Base-by-base conservation (phyloP, 345 rosid species). In the Luvunga scandens region DNA sequence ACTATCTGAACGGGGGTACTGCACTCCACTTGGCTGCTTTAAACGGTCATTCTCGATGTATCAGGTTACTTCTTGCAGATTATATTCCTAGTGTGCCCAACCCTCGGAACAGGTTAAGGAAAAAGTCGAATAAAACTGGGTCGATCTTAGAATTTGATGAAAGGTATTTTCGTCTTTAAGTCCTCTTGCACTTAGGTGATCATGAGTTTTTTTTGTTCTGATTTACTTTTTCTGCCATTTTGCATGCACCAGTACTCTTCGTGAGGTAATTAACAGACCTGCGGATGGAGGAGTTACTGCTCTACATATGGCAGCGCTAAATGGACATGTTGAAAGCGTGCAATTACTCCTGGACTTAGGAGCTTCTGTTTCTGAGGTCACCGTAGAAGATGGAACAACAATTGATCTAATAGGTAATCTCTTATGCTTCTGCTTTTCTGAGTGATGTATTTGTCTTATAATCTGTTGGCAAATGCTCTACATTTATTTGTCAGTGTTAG, bases 201-300 rank as follows among this genome's bases (percentile, higher is more conserved):
- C 57, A 50, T 28, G 36, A 28, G 14, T 75, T 31, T 65, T 65
- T n/a, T 62, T 39, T 79, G 22, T 65, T 69, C 45, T 71, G 27
- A 39, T 33, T 69, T 60, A 45, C 66, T 55, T 36, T 64, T 78
- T 48, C 71, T 42, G 78, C 66, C 8, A 75, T 72, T 76, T 66
- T 30, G 22, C 55, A 66, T 85, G 79, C 56, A 65, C 56, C 77
- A 90, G 97, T 85, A 93, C 87, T 71, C 92, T 94, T 71, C 81
- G 34, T 36, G 88, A 86, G 77, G 88, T 94, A 78, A 89, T 92
- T 77, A 90, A 91, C 76, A 94, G 83, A 86, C 86, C 97, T 75
- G 97, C 98, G 55, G 98, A 96, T 87, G 98, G 99, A 85, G 94
- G 99, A 14, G 87, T 96, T 73, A 91, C 98, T 42, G 94, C 98